Evolutionary conservation across 371 early-diverging fungal genomes (phyloP), one percentile per base, ranked within the genome.

Genomic region (Mucor lusitanicus): DNA sequence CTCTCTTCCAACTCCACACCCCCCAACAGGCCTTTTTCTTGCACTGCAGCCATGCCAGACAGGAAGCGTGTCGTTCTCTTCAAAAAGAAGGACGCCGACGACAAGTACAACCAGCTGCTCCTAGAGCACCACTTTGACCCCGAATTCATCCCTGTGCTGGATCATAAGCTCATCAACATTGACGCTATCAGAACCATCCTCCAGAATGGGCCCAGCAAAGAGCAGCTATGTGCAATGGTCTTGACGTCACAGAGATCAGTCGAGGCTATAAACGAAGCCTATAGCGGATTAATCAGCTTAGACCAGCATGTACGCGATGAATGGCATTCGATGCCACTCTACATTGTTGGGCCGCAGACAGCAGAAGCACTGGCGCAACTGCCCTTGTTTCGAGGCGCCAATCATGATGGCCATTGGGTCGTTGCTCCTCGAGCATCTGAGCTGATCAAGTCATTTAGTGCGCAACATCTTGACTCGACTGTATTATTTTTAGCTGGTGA

Each of bases 401-500:
- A 21, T 19, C 59, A 50, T 6, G n/a, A 53, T 5, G 12, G 11
- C 28, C 57, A 64, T 23, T 73, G 73, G 73, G 63, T 58, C 2
- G 64, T 75, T 6, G 75, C 69, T 63, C 85, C 85, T 32, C 67
- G 64, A 23, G 89, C 89, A 1, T 56, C 73, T 5, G 75, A 62
- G 21, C 73, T 89, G 3, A 74, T 79, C 11, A 58, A 67, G 11
- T 28, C 67, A 9, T 53, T 53, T 27, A 53, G 27, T 15, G 13
- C 53, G 27, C 25, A 53, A 9, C 3, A 53, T 27, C 73, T 88
- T 11, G 46, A 79, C 17, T 58, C 33, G 32, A 56, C 56, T 19
- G 33, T 32, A 32, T 60, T 88, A 17, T 87, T 88, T 61, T 68
- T 88, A 23, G 80, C 83, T 3, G 89, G 89, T 1, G 87, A 87